Conservation (phyloP, 2,329 filamentous ascomycete genomes). For the Cercospora sp. region DNA sequence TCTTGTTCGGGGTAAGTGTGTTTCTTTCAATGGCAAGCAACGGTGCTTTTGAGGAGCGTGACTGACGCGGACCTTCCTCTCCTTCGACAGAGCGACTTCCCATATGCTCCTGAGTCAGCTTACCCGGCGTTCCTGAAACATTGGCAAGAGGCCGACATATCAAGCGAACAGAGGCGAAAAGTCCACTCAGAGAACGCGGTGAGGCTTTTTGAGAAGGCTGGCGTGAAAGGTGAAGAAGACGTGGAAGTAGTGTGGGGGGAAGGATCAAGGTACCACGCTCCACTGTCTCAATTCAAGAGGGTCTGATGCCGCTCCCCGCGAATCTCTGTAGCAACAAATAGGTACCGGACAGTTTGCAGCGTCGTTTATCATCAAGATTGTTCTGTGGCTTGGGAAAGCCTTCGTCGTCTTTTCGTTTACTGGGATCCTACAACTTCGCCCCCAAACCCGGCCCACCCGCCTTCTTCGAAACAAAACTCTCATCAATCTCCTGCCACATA, state of each 20-base stretch:
- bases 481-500: slow-evolving; percentile 34
- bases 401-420: too few relatives aligned
- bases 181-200: not conserved
- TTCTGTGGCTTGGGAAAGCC: too few relatives aligned
- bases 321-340: too few relatives aligned
- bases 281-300: too few relatives aligned
- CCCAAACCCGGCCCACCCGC: slow-evolving; percentile 6
- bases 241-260: too few relatives aligned
- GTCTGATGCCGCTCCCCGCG: too few relatives aligned
- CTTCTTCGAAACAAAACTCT: slow-evolving; percentile 33
- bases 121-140: not conserved
- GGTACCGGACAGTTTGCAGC: too few relatives aligned
- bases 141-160: not conserved
- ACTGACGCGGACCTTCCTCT: not conserved
- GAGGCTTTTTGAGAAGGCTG: not conserved
- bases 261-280: too few relatives aligned
- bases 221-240: too few relatives aligned
- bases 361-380: too few relatives aligned
- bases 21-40: not conserved
- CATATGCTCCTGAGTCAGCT: not conserved
- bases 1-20: not conserved
- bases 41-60: not conserved
- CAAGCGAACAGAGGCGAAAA: not conserved
- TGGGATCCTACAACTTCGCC: slow-evolving; percentile 1
- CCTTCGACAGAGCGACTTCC: not conserved